Conservation (phyloP, 2,329 filamentous ascomycete genomes). For the Epichloe uncinata region DNA sequence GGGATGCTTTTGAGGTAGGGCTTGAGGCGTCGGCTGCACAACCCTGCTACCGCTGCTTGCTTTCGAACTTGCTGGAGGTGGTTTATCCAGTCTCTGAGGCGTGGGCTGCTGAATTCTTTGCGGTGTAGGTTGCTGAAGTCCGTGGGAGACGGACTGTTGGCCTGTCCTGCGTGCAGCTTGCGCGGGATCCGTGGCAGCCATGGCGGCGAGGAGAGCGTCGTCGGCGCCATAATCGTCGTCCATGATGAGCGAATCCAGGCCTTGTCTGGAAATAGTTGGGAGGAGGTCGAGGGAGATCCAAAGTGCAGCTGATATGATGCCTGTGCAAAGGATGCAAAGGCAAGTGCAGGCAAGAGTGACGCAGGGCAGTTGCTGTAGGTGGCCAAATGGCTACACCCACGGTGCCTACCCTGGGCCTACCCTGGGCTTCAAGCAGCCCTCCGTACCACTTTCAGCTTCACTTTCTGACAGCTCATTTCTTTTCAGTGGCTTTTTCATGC, state of each 20-base stretch:
- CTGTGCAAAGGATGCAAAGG: not conserved
- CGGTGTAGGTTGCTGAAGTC: constrained; percentile 27
- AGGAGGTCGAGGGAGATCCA: not conserved
- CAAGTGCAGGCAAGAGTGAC: not conserved
- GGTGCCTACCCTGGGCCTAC: not conserved
- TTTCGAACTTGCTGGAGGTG: constrained; percentile 25
- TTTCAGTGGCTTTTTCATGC: no score
- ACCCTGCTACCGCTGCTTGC: constrained; percentile 36
- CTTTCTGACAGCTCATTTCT: no score
- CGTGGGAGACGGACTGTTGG: constrained; percentile 28
- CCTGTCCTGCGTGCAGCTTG: constrained; percentile 14
- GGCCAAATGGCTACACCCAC: not conserved
- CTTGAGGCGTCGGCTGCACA: constrained; percentile 80
- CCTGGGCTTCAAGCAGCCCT: not conserved
- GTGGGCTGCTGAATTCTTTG: constrained; percentile 32
- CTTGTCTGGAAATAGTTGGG: no score
- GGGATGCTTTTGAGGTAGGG: constrained; percentile 49
- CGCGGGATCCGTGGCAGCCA: constrained; percentile 34
- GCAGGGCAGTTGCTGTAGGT: not conserved
- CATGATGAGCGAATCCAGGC: constrained; percentile 14
- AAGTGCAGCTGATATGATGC: not conserved
- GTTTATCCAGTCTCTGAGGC: constrained; percentile 43
- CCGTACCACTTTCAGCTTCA: not conserved
- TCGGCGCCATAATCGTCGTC: constrained; percentile 46
- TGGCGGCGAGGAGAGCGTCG: constrained; percentile 40